Percentiles rank a stretch among this genome's conserved stretches.
phyloP scores from a whole-genome alignment of 1,284 basidiomycete species.

The Leccinum colubrinum region DNA sequence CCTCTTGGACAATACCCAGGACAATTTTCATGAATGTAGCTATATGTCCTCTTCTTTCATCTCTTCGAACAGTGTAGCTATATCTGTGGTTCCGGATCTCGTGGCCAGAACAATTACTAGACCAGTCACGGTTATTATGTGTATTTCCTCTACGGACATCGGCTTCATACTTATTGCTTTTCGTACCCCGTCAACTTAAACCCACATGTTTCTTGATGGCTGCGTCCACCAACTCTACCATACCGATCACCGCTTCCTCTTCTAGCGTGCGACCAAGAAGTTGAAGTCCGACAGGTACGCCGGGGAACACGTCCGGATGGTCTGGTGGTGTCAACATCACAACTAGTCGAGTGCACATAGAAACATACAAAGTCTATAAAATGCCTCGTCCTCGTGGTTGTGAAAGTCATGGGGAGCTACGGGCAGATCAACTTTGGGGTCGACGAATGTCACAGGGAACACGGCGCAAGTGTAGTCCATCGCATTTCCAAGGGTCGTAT shows the following conservation, averaged over 20 bases:
- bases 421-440: constrained; percentile 47
- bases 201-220: constrained; percentile 29
- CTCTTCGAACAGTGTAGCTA: constrained; percentile 2
- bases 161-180: not conserved
- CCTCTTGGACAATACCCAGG: not conserved
- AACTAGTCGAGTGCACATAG: constrained; percentile 1
- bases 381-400: constrained; percentile 46
- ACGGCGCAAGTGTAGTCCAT: constrained; percentile 67
- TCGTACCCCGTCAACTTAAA: not conserved
- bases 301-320: constrained; percentile 53
- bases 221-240: constrained; percentile 58
- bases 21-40: not conserved
- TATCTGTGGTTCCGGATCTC: not conserved
- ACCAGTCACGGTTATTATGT: not conserved
- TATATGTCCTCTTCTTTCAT: not conserved
- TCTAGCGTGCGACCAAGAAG: constrained; percentile 66
- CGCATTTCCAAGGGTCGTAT: constrained; percentile 67
- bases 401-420: constrained; percentile 46
- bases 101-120: not conserved
- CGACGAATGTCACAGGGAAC: constrained; percentile 66
- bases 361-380: constrained; percentile 58
- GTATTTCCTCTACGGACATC: not conserved
- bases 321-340: constrained; percentile 38
- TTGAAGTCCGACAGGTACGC: constrained; percentile 72
- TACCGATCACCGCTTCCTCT: constrained; percentile 71